Base-by-base conservation (phyloP, 257 asterid species). In the Scutellaria galericulata region DNA sequence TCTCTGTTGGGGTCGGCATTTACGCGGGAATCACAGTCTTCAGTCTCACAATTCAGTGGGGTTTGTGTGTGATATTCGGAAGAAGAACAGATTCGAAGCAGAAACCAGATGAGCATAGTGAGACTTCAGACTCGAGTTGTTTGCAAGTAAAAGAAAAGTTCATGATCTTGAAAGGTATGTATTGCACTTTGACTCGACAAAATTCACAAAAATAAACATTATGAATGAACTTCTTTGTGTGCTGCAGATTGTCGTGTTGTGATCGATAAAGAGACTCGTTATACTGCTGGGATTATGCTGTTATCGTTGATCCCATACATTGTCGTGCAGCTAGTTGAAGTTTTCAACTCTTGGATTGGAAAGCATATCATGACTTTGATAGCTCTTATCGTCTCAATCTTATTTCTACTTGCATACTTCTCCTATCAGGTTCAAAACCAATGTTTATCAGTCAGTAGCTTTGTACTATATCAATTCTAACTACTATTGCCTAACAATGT, bases 21-120 rank as follows among this genome's bases (percentile, higher is more conserved):
- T 81, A 76, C 11, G 83, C 85, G 0, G 89, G 90, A 62, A 77
- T 76, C 41, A 83, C 88, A 0, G 87, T 83, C 47, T 82, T 85
- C 55, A 80, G 79, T 42, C 86, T 85, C 7, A 85, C 88, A 1
- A 7, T 81, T 14, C 86, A 82, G 44, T 87, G 92, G 92, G 87
- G 86, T 37, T 41, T 79, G 54, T 79, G 85, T 9, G 75, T 84
- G 24, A 78, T 84, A 5, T 70, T 71, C 13, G 86, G 85, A 2
- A 68, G 77, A 71, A 79, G 60, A 42, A 0, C 71, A 55, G 78
- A 77, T n/a, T 67, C 83, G 63, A 63, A 3, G 27, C 20, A 73
- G 48, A 75, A 80, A 20, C 64, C 77, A 11, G 37, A 68, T 2
- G 40, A 71, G 18, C 7, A 59, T 7, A 10, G 7, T 7, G 66